Evolutionary conservation across 495 filamentous ascomycete species (phyloP), one percentile per base, ranked within the genome.

Genomic region (Jackrogersella multiformis): DNA sequence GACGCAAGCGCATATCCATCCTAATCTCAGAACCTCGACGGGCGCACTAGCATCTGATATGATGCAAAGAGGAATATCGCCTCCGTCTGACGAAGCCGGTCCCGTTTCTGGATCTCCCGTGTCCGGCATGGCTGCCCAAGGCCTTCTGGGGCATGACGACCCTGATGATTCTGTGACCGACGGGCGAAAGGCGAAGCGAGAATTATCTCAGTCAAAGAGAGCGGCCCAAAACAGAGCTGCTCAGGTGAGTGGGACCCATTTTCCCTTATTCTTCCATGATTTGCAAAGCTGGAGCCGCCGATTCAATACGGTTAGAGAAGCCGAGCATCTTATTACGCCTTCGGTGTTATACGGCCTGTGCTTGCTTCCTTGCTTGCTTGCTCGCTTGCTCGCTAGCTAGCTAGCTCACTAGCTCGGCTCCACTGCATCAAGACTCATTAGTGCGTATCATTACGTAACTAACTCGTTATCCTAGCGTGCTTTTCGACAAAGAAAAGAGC

Each of bases 181-280:
- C 51, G 80, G 80, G 20, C 74, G 79, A 49, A 82, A 81, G 63
- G 76, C 77, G 9, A 97, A 97, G 79, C 85, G 95, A 41, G 95
- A 97, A 79, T 79, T 99, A 48, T 97, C 93, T 20, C 93, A 92
- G 12, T 95, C 92, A 42, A 99, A 99, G 80, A 89, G 95, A 65
- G 95, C 95, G 16, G 95, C 96, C 38, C 95, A 99, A 77, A 99
- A 99, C 73, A 85, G 95, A 70, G 95, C 95, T 68, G 95, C 95
- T 45, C 95, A 99, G 89, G 95, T 97, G 42, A 75, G 79, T 78
- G 35, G 55, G 20, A 51, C 36, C 5, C n/a, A n/a, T 42, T 30
- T 56, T 30, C 36, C 21, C n/a, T 44, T 35, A 6, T 60, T 44
- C 24, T 58, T 46, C 16, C 20, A 55, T 71, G 57, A 49, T 71